Conservation (phyloP, 73 alveolate species). For the Paraurostyla sp. region DNA sequence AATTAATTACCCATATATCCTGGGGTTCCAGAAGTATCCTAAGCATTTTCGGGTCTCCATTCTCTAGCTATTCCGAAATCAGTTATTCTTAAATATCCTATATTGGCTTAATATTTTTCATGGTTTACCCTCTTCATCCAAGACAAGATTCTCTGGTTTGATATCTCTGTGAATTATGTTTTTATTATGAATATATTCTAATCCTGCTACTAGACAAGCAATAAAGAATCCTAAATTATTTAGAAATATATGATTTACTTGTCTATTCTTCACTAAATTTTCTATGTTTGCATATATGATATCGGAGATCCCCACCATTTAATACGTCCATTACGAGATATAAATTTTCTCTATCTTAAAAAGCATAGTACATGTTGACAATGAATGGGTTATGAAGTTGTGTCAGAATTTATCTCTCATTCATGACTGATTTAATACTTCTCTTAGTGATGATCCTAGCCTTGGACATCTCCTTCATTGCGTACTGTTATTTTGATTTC, state of each 20-base stretch:
- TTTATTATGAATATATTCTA: slow-evolving; percentile 72
- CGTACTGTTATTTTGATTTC: slow-evolving; percentile 58
- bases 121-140: slow-evolving; percentile 50
- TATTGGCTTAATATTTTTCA: neutral
- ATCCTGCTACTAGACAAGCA: slow-evolving; percentile 75
- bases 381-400: slow-evolving; percentile 68
- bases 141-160: slow-evolving; percentile 67
- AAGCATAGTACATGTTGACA: slow-evolving; percentile 78
- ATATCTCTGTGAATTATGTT: slow-evolving; percentile 75
- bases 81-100: slow-evolving; percentile 72
- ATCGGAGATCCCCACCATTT: slow-evolving; percentile 76
- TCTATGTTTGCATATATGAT: slow-evolving; percentile 71
- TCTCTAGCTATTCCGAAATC: slow-evolving; percentile 79
- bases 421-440: slow-evolving; percentile 73
- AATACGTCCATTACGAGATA: slow-evolving; percentile 76
- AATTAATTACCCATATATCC: slow-evolving; percentile 75
- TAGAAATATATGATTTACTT: neutral
- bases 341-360: slow-evolving; percentile 74
- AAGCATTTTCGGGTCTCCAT: slow-evolving; percentile 69
- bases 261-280: slow-evolving; percentile 71
- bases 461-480: slow-evolving; percentile 78
- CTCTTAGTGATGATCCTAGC: slow-evolving; percentile 63
- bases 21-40: slow-evolving; percentile 81
- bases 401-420: slow-evolving; percentile 70
- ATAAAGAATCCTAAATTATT: slow-evolving; percentile 62